phyloP scores from a whole-genome alignment of 2,329 filamentous ascomycete species.

The Neonectria faginata region DNA sequence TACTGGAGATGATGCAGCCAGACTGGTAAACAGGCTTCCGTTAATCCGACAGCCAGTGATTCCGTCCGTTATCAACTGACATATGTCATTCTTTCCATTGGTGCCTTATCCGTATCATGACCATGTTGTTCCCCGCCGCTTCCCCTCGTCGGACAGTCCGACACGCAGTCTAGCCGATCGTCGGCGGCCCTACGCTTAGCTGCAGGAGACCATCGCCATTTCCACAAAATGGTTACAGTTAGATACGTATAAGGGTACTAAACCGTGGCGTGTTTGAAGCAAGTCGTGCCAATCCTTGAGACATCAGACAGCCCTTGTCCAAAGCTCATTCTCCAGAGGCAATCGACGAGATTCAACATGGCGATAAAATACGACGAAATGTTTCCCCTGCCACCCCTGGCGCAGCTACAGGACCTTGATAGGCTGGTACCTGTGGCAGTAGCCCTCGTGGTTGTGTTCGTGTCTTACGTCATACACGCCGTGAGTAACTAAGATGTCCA shows the following conservation, averaged over 20 bases:
- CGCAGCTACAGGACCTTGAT: slow-evolving; percentile 2
- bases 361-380: slow-evolving; percentile 4
- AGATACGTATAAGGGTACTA: not conserved
- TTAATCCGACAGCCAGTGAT: not conserved
- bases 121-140: not conserved
- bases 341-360: not conserved
- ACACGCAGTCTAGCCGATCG: not conserved
- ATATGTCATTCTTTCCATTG: not conserved
- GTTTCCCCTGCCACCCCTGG: not conserved
- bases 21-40: not conserved
- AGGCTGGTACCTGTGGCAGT: not conserved
- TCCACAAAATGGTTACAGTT: not conserved
- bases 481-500: not conserved
- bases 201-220: not conserved
- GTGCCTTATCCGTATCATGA: not conserved
- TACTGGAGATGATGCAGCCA: not conserved
- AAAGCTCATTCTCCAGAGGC: not conserved
- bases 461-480: slow-evolving; percentile 9
- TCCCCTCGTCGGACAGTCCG: not conserved
- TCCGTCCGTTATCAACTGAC: not conserved
- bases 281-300: not conserved
- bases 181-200: not conserved
- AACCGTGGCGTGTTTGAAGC: not conserved
- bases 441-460: not conserved
- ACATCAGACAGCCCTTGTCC: not conserved